phyloP scores from a whole-genome alignment of 305 asterid genomes.

The Solanum hybrid region DNA sequence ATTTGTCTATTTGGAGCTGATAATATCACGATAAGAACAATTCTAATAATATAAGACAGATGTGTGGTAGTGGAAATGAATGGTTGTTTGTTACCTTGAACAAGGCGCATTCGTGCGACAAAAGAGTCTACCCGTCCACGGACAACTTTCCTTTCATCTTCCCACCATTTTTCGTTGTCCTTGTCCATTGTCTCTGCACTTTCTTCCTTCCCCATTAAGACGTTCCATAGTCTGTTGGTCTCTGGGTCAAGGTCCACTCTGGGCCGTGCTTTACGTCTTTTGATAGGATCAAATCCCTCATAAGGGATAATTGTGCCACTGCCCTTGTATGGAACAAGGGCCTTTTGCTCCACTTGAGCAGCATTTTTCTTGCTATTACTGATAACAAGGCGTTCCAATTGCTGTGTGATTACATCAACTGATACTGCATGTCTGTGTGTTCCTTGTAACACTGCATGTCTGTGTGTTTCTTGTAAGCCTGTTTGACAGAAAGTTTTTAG shows the following conservation, averaged over 20 bases:
- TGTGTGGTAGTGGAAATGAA: neutral
- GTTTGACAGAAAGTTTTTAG: constrained; percentile 19
- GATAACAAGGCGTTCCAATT: constrained; percentile 40
- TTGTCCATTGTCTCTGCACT: constrained; percentile 39
- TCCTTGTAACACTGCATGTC: neutral
- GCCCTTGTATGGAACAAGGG: constrained; percentile 66
- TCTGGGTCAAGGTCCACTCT: constrained; percentile 92
- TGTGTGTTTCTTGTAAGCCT: constrained; percentile 20
- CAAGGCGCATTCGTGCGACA: constrained; percentile 90
- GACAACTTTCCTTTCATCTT: constrained; percentile 66
- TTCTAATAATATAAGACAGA: neutral
- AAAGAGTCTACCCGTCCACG: constrained; percentile 81
- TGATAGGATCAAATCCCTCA: constrained; percentile 41
- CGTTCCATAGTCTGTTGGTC: constrained; percentile 80
- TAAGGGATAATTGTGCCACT: constrained; percentile 53
- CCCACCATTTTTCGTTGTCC: constrained; percentile 76
- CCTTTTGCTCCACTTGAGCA: constrained; percentile 28
- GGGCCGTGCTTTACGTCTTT: constrained; percentile 58
- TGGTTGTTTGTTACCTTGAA: constrained; percentile 59
- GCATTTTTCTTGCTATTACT: constrained; percentile 21
- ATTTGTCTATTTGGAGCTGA: constrained; percentile 4
- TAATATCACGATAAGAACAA: neutral
- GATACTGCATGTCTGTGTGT: constrained; percentile 9
- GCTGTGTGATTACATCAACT: constrained; percentile 32
- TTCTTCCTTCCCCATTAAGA: constrained; percentile 74